A percentile compares a stretch with the other conserved stretches of the same genome.
Evolutionary conservation across 208 protist genomes (phyloP).

Genomic region (Trypanosoma caninum): DNA sequence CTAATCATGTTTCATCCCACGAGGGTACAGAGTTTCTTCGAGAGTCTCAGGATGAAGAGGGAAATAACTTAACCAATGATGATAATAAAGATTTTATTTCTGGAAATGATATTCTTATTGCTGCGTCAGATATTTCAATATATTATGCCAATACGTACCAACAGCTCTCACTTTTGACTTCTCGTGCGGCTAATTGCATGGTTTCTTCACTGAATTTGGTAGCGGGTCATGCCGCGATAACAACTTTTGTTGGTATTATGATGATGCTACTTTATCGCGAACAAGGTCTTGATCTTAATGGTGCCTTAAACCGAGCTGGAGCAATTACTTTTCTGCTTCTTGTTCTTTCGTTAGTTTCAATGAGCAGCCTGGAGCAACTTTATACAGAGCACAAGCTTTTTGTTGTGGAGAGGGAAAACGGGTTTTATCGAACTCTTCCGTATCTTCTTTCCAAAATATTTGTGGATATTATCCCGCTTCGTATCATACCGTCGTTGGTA

Average conservation of each 20-base stretch:
- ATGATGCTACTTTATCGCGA: conserved; percentile 83
- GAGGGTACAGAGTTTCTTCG: conserved; percentile 10
- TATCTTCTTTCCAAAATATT: conserved; percentile 91
- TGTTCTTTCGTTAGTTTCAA: conserved; percentile 82
- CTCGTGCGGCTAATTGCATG: conserved; percentile 60
- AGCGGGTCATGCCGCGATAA: conserved; percentile 77
- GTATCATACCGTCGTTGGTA: conserved; percentile 77
- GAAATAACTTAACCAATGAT: background rate
- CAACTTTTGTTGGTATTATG: conserved; percentile 58
- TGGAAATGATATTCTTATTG: conserved; percentile 45
- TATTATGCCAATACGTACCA: conserved; percentile 89
- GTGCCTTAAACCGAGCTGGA: conserved; percentile 85
- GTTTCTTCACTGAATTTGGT: conserved; percentile 80
- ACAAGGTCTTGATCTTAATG: conserved; percentile 78
- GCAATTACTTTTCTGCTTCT: conserved; percentile 82
- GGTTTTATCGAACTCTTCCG: conserved; percentile 81
- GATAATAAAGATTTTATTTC: conserved; percentile 1
- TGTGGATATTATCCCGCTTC: conserved; percentile 86
- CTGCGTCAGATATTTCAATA: conserved; percentile 39
- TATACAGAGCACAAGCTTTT: conserved; percentile 85
- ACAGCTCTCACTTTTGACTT: conserved; percentile 68
- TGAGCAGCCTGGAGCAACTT: conserved; percentile 87
- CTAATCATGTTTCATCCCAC: background rate
- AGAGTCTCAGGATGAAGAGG: background rate
- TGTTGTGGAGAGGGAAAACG: conserved; percentile 85